A percentile compares a stretch with the other conserved stretches of the same genome.
Conservation (phyloP, 2,329 filamentous ascomycete genomes). For the Thielaviopsis musarum region DNA sequence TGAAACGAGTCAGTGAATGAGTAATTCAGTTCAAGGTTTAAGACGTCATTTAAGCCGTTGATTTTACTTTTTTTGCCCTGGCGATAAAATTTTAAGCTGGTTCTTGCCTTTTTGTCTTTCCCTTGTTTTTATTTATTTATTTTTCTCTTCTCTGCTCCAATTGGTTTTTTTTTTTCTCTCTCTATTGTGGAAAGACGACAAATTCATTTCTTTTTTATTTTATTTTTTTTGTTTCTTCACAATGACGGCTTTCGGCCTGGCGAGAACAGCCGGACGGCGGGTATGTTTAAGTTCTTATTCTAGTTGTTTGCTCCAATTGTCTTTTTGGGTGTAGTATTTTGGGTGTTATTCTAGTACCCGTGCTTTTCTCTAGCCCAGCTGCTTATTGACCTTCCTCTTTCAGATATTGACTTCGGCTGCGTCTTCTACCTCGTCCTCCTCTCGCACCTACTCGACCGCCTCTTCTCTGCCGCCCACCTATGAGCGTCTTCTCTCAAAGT, state of each 20-base stretch:
- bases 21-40: background rate
- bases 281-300: slow-evolving; percentile 18
- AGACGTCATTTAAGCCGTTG: background rate
- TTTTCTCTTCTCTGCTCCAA: background rate
- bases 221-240: slow-evolving; percentile 11
- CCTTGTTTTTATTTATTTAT: background rate
- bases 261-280: slow-evolving; percentile 30
- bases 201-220: background rate
- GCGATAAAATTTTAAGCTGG: background rate
- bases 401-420: slow-evolving; percentile 19
- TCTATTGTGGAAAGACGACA: no score
- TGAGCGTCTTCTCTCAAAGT: slow-evolving; percentile 60
- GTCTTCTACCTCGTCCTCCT: slow-evolving; percentile 16
- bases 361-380: background rate
- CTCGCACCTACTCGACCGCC: slow-evolving; percentile 23
- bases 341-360: background rate
- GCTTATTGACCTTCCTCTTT: background rate
- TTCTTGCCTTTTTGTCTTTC: background rate
- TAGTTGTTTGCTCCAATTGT: no score
- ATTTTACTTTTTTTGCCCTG: background rate
- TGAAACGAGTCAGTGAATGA: background rate
- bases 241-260: slow-evolving; percentile 36
- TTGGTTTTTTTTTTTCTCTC: background rate
- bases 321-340: no score
- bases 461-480: slow-evolving; percentile 51